Conservation (phyloP, 2,329 filamentous ascomycete genomes). For the Aspergillus costaricaensis region DNA sequence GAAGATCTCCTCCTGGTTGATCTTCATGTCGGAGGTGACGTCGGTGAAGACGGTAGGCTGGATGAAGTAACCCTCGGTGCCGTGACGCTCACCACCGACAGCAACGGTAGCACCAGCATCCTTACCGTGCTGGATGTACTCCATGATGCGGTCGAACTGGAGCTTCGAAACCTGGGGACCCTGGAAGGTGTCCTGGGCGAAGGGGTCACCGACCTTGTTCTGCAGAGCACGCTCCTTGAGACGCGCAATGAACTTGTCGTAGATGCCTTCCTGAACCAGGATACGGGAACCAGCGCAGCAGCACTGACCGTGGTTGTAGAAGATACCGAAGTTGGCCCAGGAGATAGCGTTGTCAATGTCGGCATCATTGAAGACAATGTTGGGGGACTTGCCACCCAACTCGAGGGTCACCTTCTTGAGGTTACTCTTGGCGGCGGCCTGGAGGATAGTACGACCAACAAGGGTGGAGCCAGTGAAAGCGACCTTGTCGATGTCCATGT, state of each 20-base stretch:
- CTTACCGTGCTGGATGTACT: slow-evolving; percentile 65
- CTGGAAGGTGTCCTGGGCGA: slow-evolving; percentile 76
- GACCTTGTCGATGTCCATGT: slow-evolving; percentile 67
- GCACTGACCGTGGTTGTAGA: slow-evolving; percentile 32
- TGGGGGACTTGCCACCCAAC: slow-evolving; percentile 31
- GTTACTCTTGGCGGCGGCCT: slow-evolving; percentile 62
- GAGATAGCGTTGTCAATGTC: slow-evolving; percentile 31
- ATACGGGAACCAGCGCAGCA: slow-evolving; percentile 29
- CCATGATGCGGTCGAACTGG: slow-evolving; percentile 86
- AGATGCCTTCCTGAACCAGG: slow-evolving; percentile 28
- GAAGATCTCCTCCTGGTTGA: slow-evolving; percentile 79
- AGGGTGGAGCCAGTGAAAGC: slow-evolving; percentile 65
- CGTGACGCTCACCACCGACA: slow-evolving; percentile 68
- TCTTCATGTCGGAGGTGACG: slow-evolving; percentile 68
- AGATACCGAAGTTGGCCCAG: slow-evolving; percentile 31
- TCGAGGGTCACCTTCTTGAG: slow-evolving; percentile 65
- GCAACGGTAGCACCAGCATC: slow-evolving; percentile 65
- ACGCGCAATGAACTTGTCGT: slow-evolving; percentile 61
- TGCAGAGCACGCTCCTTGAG: slow-evolving; percentile 74
- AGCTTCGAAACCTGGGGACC: slow-evolving; percentile 80
- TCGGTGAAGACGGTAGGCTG: slow-evolving; percentile 80
- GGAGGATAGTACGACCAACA: slow-evolving; percentile 62
- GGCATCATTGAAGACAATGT: slow-evolving; percentile 30
- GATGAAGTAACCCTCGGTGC: slow-evolving; percentile 81
- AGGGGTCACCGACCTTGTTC: slow-evolving; percentile 81